A percentile compares a stretch with the other conserved stretches of the same genome.
These are phyloP conservation scores for Pseudocercospora vitis DNA, from an alignment of 2,329 filamentous ascomycete species.

Conservation along the genomic window DNA sequence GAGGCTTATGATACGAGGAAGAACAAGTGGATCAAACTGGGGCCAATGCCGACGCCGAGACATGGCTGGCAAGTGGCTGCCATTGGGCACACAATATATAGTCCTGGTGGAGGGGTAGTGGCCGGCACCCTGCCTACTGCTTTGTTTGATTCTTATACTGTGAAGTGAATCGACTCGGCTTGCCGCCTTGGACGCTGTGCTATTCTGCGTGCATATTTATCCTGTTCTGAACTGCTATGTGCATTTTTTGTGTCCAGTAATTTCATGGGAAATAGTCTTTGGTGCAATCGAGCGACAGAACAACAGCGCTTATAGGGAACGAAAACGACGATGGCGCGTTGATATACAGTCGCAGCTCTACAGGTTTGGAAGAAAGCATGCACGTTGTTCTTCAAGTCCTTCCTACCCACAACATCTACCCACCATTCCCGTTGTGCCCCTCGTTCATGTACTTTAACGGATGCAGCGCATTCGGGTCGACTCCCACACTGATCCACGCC, in stretches of 20 bases:
- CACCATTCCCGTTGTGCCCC: slow-evolving; percentile 13
- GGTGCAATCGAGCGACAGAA: no score
- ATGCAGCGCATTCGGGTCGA: slow-evolving; percentile 41
- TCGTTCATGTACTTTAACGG: slow-evolving; percentile 9
- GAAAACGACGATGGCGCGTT: no score
- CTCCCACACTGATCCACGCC: slow-evolving; percentile 55
- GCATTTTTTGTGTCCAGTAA: not conserved
- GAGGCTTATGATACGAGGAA: slow-evolving; percentile 10
- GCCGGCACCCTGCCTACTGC: slow-evolving; percentile 10
- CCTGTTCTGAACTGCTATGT: not conserved
- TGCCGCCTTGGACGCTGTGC: not conserved
- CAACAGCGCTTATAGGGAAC: no score
- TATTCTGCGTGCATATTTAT: not conserved
- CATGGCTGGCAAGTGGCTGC: slow-evolving; percentile 14
- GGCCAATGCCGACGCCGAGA: slow-evolving; percentile 10
- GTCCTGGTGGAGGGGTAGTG: slow-evolving; percentile 13
- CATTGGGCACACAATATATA: slow-evolving; percentile 10
- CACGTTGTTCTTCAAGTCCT: no score
- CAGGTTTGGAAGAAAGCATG: no score
- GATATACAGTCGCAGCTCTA: no score
- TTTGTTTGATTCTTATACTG: slow-evolving; percentile 11
- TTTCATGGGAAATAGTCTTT: no score
- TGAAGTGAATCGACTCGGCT: not conserved
- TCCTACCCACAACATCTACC: not conserved
- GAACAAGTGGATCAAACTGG: slow-evolving; percentile 7